Percentiles rank a stretch among this genome's conserved stretches.
Conservation (phyloP, 768 basidiomycete genomes). For the Pilatotrama ljubarskyi region DNA sequence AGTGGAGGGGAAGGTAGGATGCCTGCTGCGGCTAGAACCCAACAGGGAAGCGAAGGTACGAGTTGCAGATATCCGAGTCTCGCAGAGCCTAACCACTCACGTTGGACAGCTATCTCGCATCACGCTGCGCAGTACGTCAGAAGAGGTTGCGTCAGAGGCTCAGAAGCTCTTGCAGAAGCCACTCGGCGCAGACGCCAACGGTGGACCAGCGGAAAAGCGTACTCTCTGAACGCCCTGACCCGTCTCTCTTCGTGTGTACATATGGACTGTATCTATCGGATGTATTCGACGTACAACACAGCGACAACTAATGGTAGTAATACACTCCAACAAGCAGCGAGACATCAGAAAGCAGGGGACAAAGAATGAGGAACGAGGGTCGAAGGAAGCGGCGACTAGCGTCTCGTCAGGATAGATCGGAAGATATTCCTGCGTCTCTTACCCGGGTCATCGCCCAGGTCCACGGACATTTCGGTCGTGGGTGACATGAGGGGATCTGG, state of each 20-base stretch:
- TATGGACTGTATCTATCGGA: slow-evolving; percentile 21
- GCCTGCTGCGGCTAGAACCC: slow-evolving; percentile 89
- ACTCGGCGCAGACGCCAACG: slow-evolving; percentile 31
- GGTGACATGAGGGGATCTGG: slow-evolving; percentile 12
- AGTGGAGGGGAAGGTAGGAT: slow-evolving; percentile 92
- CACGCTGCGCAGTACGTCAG: slow-evolving; percentile 94
- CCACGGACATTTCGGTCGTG: slow-evolving; percentile 8
- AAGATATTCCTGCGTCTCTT: slow-evolving; percentile 41
- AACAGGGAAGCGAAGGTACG: slow-evolving; percentile 93
- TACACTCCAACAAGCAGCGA: slow-evolving; percentile 2
- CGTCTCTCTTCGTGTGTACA: neutral
- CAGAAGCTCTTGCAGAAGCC: slow-evolving; percentile 50
- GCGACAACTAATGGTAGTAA: slow-evolving; percentile 18
- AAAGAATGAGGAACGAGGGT: neutral
- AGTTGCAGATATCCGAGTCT: neutral
- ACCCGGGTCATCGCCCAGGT: slow-evolving; percentile 20
- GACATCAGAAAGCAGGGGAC: neutral
- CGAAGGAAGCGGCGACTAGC: slow-evolving; percentile 29
- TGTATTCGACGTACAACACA: slow-evolving; percentile 21
- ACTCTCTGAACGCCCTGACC: neutral
- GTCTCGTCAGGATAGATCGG: slow-evolving; percentile 41
- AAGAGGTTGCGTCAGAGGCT: slow-evolving; percentile 77
- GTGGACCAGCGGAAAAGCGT: slow-evolving; percentile 7
- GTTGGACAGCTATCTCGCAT: slow-evolving; percentile 76
- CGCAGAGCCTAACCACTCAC: neutral